Percentiles rank a stretch among this genome's conserved stretches.
phyloP scores from a whole-genome alignment of 2,329 filamentous ascomycete species.

The Cucurbitaria berberidis region DNA sequence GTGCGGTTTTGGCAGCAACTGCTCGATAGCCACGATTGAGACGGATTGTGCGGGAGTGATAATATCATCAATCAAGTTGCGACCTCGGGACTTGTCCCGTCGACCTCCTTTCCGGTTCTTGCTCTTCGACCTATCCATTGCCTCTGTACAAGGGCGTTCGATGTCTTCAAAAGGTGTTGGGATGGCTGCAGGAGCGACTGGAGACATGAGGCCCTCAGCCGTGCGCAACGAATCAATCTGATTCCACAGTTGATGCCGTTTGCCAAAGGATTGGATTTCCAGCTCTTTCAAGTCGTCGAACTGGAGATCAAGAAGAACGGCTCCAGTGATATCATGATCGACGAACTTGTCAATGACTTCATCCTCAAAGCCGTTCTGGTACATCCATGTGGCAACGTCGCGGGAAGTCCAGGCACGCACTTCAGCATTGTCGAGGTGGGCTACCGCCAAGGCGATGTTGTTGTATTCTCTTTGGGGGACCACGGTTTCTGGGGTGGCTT shows the following conservation, averaged over 20 bases:
- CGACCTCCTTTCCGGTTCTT: constrained; percentile 41
- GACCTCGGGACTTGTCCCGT: constrained; percentile 42
- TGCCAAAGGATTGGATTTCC: constrained; percentile 80
- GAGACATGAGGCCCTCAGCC: constrained; percentile 48
- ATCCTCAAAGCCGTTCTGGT: constrained; percentile 78
- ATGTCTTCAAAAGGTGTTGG: constrained; percentile 58
- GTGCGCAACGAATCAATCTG: constrained; percentile 73
- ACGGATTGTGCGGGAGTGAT: constrained; percentile 83
- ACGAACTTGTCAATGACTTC: constrained; percentile 82
- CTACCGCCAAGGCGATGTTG: constrained; percentile 58
- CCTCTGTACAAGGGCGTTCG: constrained; percentile 52
- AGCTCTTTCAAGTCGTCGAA: constrained; percentile 86
- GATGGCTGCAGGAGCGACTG: constrained; percentile 52
- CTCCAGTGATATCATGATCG: constrained; percentile 89
- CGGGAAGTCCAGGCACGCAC: constrained; percentile 73
- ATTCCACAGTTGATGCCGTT: constrained; percentile 79
- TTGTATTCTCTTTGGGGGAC: constrained; percentile 54
- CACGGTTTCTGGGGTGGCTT: constrained; percentile 45
- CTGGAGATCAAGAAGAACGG: constrained; percentile 86
- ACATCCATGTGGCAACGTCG: constrained; percentile 87
- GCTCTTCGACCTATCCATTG: constrained; percentile 44
- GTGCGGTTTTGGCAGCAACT: constrained; percentile 83
- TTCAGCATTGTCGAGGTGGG: constrained; percentile 65
- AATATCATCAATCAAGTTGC: constrained; percentile 61
- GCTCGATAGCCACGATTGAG: constrained; percentile 91